These are phyloP conservation scores for Knoxdaviesia capensis DNA, from an alignment of 2,329 filamentous ascomycete genomes.

Conservation along the genomic window DNA sequence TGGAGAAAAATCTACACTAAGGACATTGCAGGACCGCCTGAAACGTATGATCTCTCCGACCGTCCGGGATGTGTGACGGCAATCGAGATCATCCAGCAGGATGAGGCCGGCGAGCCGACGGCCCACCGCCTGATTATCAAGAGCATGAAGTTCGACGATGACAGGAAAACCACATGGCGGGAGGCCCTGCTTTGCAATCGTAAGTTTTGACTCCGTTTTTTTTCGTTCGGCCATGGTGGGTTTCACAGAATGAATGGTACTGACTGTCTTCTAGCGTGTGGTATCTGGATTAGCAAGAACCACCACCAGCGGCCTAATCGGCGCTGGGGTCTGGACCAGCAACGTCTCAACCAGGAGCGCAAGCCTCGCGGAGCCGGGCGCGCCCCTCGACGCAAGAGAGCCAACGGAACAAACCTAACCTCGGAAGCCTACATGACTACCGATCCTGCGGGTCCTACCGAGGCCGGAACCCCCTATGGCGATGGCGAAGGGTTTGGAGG, in stretches of 20 bases:
- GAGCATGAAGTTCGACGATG: constrained; percentile 36
- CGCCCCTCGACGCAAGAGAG: constrained; percentile 14
- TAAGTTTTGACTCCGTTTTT: constrained; percentile 21
- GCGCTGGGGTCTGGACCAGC: constrained; percentile 54
- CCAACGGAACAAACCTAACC: constrained; percentile 26
- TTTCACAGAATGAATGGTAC: constrained; percentile 7
- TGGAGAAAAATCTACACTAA: constrained; percentile 91
- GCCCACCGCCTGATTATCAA: constrained; percentile 66
- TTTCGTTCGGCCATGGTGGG: constrained; percentile 1
- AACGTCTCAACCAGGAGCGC: constrained; percentile 28
- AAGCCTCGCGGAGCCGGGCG: constrained; percentile 25
- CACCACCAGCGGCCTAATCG: constrained; percentile 66
- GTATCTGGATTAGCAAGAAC: constrained; percentile 84
- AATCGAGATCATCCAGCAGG: constrained; percentile 45
- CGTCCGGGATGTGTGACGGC: constrained; percentile 56
- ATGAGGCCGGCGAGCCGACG: constrained; percentile 39
- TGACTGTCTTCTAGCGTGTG: constrained; percentile 42
- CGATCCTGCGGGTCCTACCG: constrained; percentile 27
- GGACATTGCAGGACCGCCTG: constrained; percentile 47
- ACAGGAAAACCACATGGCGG: constrained; percentile 41
- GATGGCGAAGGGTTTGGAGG: constrained; percentile 7
- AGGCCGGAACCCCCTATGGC: constrained; percentile 15
- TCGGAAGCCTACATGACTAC: constrained; percentile 35
- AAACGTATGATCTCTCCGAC: constrained; percentile 49
- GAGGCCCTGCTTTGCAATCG: constrained; percentile 74